Percentiles rank a stretch among this genome's conserved stretches.
Evolutionary conservation across 1,284 basidiomycete species (phyloP).

Genomic region (Bjerkandera adusta): DNA sequence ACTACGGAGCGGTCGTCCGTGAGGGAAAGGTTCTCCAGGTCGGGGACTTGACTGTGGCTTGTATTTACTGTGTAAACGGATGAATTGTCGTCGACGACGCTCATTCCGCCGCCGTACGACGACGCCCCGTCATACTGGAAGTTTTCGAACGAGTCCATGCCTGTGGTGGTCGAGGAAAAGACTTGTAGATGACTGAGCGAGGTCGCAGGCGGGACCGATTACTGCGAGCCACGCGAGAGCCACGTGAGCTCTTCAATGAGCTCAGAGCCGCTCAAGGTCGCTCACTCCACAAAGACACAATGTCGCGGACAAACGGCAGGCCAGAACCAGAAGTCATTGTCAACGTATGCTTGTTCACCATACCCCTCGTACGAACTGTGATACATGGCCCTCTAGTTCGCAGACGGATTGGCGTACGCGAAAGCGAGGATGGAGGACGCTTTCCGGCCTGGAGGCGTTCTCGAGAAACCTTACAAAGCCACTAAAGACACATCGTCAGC

Average conservation of each 20-base stretch:
- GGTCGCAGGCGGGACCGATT: conserved; percentile 11
- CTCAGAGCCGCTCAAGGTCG: too few species aligned
- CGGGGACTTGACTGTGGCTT: conserved; percentile 39
- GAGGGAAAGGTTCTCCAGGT: conserved; percentile 67
- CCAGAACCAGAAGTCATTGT: conserved; percentile 68
- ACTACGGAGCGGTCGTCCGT: conserved; percentile 47
- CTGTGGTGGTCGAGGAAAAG: conserved; percentile 5
- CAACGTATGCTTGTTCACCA: conserved; percentile 42
- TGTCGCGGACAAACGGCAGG: conserved; percentile 42
- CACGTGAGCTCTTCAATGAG: too few species aligned
- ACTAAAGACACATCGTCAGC: conserved; percentile 31
- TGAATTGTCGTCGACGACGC: conserved; percentile 80
- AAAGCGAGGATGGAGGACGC: conserved; percentile 67
- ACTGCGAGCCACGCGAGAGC: conserved; percentile 12
- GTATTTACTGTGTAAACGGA: conserved; percentile 81
- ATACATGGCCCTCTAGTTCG: conserved; percentile 40
- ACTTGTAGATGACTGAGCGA: conserved; percentile 10
- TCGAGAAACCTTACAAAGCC: conserved; percentile 51
- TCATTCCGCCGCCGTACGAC: conserved; percentile 70
- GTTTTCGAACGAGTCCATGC: conserved; percentile 85
- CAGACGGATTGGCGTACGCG: conserved; percentile 63
- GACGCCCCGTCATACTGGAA: conserved; percentile 82
- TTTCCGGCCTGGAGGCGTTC: conserved; percentile 47
- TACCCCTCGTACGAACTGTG: not conserved
- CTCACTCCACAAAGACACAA: too few species aligned